Evolutionary conservation across 2,329 filamentous ascomycete species (phyloP), one percentile per base, ranked within the genome.

Genomic region (Tympanopsis confertula): DNA sequence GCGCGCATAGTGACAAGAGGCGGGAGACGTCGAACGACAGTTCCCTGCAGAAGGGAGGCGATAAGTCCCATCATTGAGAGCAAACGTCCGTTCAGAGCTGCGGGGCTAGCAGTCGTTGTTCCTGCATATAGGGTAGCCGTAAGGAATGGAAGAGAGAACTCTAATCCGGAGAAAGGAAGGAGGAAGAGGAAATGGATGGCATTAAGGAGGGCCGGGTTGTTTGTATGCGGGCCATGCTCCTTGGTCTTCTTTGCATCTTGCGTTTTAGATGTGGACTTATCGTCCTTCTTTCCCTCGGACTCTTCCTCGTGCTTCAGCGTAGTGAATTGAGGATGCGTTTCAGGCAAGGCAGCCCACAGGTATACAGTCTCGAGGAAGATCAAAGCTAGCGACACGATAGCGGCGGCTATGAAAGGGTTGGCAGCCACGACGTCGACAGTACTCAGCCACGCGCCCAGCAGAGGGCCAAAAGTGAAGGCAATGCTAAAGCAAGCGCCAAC

Each of bases 401-500:
- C 78, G 2, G 78, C 75, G 1, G 72, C 72, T 4, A 75, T 76
- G 48, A 82, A 82, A 0, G 78, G 78, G 48, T 82, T 82, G 17
- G 68, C 69, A 1, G 68, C 64, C n/a, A 82, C 69, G 12, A 67
- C 65, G 2, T 69, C 71, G 39, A 80, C 62, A 37, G 62, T 73
- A 3, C 71, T 65, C 17, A 82, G 57, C 24, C 65, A 71, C 3
- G 78, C 78, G n/a, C 78, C 78, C n/a, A 82, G 62, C 20, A 76
- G 74, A 1, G 78, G 78, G 0, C 78, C 78, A 51, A 78, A 77
- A 1, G 78, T 82, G 48, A 82, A 82, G 1, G 78, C 78, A 45
- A 82, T 69, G 47, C 73, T 78, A 53, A 82, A 82, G 54, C 78
- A 82, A 14, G 72, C 77, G 15, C 78, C 78, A 1, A 82, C 74